Evolutionary conservation across 306 rosid species (phyloP).

Genomic region (Pachyrhizus erosus): DNA sequence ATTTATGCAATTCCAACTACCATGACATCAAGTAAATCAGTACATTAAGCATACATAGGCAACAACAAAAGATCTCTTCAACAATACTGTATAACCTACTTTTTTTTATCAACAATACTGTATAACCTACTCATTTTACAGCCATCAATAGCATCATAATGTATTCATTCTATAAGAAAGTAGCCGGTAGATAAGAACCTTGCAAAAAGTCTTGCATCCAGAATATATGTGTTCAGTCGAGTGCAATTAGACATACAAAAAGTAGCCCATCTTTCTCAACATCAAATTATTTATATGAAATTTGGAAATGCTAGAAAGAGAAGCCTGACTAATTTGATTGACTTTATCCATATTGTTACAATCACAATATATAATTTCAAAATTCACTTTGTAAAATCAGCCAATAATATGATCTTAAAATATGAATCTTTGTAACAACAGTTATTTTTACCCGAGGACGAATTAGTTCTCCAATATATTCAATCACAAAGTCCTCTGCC

Average conservation of each 20-base stretch:
- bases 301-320: neutral
- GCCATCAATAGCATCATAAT: neutral
- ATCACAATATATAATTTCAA: slow-evolving; percentile 4
- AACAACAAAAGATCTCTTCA: slow-evolving; percentile 4
- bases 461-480: slow-evolving; percentile 92
- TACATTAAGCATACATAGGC: neutral
- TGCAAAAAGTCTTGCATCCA: slow-evolving; percentile 6
- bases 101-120: no score
- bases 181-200: slow-evolving; percentile 10
- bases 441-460: slow-evolving; percentile 80
- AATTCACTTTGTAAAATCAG: slow-evolving; percentile 23
- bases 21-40: slow-evolving; percentile 1
- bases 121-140: neutral
- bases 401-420: slow-evolving; percentile 5
- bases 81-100: neutral
- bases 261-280: slow-evolving; percentile 1
- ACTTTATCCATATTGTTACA: neutral
- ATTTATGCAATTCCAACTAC: neutral
- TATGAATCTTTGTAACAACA: neutral
- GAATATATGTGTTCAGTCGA: neutral
- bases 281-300: slow-evolving; percentile 7
- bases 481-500: slow-evolving; percentile 96
- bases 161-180: slow-evolving; percentile 14
- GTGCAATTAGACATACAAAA: slow-evolving; percentile 26
- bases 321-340: slow-evolving; percentile 10